Evolutionary conservation across 306 rosid species (phyloP), one percentile per base, ranked within the genome.

Genomic region (Begonia peltatifolia): DNA sequence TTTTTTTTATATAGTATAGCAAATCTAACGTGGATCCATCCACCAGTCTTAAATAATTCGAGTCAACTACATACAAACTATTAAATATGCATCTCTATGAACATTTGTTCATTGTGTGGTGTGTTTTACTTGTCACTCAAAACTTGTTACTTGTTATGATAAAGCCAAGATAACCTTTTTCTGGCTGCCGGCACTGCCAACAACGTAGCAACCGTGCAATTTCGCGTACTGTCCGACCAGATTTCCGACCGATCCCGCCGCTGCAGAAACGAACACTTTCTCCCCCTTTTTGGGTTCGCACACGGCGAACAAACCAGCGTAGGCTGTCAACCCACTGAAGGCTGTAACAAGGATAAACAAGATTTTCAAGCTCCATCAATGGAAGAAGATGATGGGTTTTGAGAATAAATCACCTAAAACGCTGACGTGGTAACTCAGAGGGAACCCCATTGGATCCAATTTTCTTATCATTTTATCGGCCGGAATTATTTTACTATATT

Each of bases 211-310:
- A 54, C 94, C 94, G 2, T 63, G 63, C 13, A 72, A 75, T 54
- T 81, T 87, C 11, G 94, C 93, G 12, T 69, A 84, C 44, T 79
- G 93, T 11, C 93, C 94, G 3, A 74, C 94, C 62, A 84, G 60
- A 73, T 56, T 70, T 15, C 93, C 96, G 15, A 81, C 74, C 2
- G 82, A 72, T 6, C 88, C 88, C 51, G 76, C 65, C 17, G 88
- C 94, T 46, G 94, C 74, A 17, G 96, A 88, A 0, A 84, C 86
- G 60, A 88, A 84, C 3, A 87, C 80, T 43, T 63, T 87, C 62
- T 84, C 84, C 49, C 88, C 92, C 59, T 79, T 78, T 52, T 63
- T 71, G 0, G 84, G 82, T 64, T 67, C 76, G 56, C 84, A 76
- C 43, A 79, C 14, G 41, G 78, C 77, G 2, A 79, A 81, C 47